Evolutionary conservation across 306 rosid species (phyloP), one percentile per base, ranked within the genome.

Genomic region (Elaeagnus macrophylla): DNA sequence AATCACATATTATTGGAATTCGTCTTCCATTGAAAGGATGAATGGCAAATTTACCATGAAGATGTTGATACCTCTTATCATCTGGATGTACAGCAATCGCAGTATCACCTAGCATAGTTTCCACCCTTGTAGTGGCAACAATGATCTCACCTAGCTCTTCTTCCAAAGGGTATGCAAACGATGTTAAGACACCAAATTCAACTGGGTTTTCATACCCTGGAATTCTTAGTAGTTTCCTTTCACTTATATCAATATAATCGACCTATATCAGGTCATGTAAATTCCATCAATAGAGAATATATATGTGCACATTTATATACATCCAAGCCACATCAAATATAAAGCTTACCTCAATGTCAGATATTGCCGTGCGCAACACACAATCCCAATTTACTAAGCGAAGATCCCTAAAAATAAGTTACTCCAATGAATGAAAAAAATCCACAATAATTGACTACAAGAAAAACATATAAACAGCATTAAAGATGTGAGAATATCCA

Each of bases 361-460:
- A 91, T 75, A 87, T 75, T 54, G 96, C 99, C 7, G 99, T 91
- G 48, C 89, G 82, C 68, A 91, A 72, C 39, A 82, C 79, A 73
- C 94, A 84, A 74, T 87, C 96, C 96, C 96, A 91, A 66, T 91
- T 91, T 45, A 91, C 96, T 47, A 87, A 76, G 39, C 99, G 99
- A 50, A 78, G 56, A 74, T 84, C 99, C 80, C 96, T 91, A 77
- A 13, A 53, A 71, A 65, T 36, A 52, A 66, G 62, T 10, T 12
- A 35, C 17, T 11, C 54, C 49, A 16, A 17, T 17, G 48, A 59
- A 59, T 42, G 63, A 5, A 38, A 13, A 32, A 54, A 61, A 39
- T 5, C 51, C 15, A 15, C 59, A 17, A 42, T 25, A 25, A 25
- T 25, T 25, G 32, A 25, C 32, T 25, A 25, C 5, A 1, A 15